A percentile compares a stretch with the other conserved stretches of the same genome.
These are phyloP conservation scores for Leccinum colubrinum DNA, from an alignment of 1,284 basidiomycete species.

Conservation along the genomic window DNA sequence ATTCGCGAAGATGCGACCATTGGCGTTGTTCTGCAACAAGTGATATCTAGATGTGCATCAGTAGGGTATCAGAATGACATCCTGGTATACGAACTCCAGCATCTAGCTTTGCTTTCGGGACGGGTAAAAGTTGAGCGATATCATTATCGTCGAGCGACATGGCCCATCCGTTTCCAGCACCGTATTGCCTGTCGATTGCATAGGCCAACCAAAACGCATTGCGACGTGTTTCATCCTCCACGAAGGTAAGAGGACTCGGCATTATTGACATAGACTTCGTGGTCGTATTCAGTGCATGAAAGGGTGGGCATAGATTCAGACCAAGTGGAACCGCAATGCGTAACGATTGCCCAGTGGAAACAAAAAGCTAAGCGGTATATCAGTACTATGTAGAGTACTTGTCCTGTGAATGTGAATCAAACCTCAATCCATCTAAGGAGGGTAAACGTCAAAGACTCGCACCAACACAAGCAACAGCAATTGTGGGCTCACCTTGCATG, in stretches of 20 bases:
- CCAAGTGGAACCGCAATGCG: conserved; percentile 63
- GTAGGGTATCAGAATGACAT: conserved; percentile 7
- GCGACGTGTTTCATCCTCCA: conserved; percentile 68
- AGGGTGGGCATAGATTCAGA: conserved; percentile 67
- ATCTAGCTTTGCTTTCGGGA: conserved; percentile 58
- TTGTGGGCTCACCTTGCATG: conserved; percentile 54
- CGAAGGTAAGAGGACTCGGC: conserved; percentile 51
- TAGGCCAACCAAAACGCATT: conserved; percentile 77
- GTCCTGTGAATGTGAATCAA: conserved; percentile 15
- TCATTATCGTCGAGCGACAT: conserved; percentile 69
- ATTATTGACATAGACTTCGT: conserved; percentile 56
- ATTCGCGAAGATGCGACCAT: conserved; percentile 61
- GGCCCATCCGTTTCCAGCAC: conserved; percentile 69
- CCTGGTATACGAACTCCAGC: conserved; percentile 47
- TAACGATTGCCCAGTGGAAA: conserved; percentile 54
- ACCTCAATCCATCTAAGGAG: conserved; percentile 68
- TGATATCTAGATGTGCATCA: conserved; percentile 40
- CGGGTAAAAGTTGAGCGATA: conserved; percentile 66
- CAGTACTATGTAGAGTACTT: not conserved
- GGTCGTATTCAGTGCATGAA: conserved; percentile 57
- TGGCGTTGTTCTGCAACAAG: conserved; percentile 59
- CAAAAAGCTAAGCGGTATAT: conserved; percentile 49
- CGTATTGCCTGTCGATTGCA: conserved; percentile 61
- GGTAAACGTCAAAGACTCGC: not conserved
- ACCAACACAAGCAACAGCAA: not conserved